Evolutionary conservation across 176 grass and related monocot genomes (phyloP).

Genomic region (Carex pumila): DNA sequence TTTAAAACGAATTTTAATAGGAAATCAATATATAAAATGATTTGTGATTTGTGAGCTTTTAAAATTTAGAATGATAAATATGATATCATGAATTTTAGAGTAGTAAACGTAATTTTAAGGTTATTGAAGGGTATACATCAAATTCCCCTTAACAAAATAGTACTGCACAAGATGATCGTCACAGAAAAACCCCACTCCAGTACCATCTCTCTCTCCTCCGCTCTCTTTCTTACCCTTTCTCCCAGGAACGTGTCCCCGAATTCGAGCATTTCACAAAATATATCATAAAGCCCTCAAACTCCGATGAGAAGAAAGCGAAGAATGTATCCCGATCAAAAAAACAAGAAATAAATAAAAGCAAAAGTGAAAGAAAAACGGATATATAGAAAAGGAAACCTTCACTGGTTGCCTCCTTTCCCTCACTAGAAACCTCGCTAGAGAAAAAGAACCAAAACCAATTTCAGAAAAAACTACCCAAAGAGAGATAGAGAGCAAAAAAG

Average conservation of each 20-base stretch:
- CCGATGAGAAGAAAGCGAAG: slow-evolving; percentile 3
- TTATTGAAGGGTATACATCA: too few relatives aligned
- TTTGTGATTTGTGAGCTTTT: too few relatives aligned
- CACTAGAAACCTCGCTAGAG: neutral
- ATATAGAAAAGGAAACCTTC: neutral
- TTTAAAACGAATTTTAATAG: too few relatives aligned
- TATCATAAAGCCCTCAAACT: slow-evolving; percentile 1
- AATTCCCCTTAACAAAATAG: too few relatives aligned
- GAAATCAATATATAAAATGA: too few relatives aligned
- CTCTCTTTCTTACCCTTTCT: slow-evolving; percentile 13
- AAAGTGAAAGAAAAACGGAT: neutral
- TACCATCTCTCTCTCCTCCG: neutral
- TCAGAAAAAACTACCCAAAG: neutral
- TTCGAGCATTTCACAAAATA: slow-evolving; percentile 11
- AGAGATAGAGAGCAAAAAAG: neutral
- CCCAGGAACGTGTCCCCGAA: slow-evolving; percentile 15
- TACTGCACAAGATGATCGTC: neutral
- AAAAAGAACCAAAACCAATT: neutral
- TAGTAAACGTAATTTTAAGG: too few relatives aligned
- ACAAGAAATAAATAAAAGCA: neutral
- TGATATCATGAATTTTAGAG: too few relatives aligned
- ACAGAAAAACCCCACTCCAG: neutral
- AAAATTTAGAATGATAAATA: too few relatives aligned
- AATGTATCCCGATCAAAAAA: slow-evolving; percentile 12
- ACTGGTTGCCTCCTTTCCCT: neutral